phyloP scores from a whole-genome alignment of 257 asterid species.

The Nicotiana attenuata region DNA sequence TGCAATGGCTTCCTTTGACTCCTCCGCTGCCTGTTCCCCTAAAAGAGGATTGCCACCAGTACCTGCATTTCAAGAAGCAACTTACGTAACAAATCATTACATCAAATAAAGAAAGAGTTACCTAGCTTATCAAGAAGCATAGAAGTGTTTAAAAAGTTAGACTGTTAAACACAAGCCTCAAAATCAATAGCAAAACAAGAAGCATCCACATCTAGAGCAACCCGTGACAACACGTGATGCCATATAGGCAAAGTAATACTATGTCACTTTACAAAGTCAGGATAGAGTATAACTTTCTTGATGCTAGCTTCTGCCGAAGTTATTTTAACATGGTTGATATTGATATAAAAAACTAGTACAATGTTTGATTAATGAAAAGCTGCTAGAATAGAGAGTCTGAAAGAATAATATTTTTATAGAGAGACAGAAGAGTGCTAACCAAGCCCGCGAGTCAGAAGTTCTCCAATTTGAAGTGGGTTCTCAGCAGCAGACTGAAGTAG shows the following conservation, averaged over 20 bases:
- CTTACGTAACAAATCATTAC: neutral
- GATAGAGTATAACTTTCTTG: neutral
- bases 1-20: conserved; percentile 86
- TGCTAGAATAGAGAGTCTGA: neutral
- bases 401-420: neutral
- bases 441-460: conserved; percentile 97
- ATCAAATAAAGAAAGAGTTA: neutral
- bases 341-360: neutral
- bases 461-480: conserved; percentile 93
- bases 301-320: neutral
- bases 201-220: neutral
- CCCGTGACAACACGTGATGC: neutral
- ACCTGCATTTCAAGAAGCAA: conserved; percentile 45
- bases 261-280: neutral
- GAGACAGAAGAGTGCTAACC: conserved; percentile 50
- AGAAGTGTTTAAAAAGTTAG: neutral
- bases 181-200: neutral
- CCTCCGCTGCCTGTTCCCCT: conserved; percentile 99
- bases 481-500: conserved; percentile 83
- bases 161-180: neutral
- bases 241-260: neutral
- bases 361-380: neutral
- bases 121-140: conserved; percentile 6
- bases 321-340: neutral
- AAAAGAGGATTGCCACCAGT: conserved; percentile 94